Conservation (phyloP, 768 basidiomycete species). For the Tricholoma bakamatsutake region DNA sequence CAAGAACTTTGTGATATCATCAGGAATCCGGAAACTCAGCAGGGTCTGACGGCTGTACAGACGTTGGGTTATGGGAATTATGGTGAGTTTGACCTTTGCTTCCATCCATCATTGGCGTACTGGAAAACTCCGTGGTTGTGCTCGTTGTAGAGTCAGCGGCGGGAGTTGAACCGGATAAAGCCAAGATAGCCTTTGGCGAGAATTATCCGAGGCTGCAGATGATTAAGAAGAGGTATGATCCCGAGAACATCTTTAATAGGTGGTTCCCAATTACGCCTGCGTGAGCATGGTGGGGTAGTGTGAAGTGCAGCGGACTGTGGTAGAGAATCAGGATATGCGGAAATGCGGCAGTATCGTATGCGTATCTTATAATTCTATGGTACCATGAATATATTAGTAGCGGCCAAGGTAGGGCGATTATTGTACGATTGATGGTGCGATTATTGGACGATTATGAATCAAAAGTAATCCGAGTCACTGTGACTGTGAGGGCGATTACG, state of each 20-base stretch:
- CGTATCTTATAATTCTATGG: too few relatives aligned
- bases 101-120: not conserved
- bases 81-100: constrained; percentile 21
- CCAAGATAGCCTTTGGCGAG: constrained; percentile 28
- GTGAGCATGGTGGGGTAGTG: not conserved
- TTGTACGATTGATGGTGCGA: too few relatives aligned
- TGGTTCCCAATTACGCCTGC: constrained; percentile 40
- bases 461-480: too few relatives aligned
- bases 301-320: too few relatives aligned
- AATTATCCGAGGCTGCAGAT: constrained; percentile 34
- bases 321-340: too few relatives aligned
- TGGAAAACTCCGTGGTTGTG: not conserved
- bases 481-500: too few relatives aligned
- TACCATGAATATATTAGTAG: too few relatives aligned
- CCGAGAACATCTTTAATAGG: constrained; percentile 37
- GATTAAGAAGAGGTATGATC: constrained; percentile 40
- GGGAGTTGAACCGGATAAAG: constrained; percentile 16
- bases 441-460: too few relatives aligned
- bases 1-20: constrained; percentile 27
- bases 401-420: too few relatives aligned
- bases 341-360: too few relatives aligned
- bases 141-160: constrained; percentile 4
- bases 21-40: constrained; percentile 17
- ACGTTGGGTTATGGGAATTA: constrained; percentile 43
- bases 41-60: constrained; percentile 7